Evolutionary conservation across 225 moss, liverwort and hornwort species (phyloP), one percentile per base, ranked within the genome.

Genomic region (Sphagnum tenellum): DNA sequence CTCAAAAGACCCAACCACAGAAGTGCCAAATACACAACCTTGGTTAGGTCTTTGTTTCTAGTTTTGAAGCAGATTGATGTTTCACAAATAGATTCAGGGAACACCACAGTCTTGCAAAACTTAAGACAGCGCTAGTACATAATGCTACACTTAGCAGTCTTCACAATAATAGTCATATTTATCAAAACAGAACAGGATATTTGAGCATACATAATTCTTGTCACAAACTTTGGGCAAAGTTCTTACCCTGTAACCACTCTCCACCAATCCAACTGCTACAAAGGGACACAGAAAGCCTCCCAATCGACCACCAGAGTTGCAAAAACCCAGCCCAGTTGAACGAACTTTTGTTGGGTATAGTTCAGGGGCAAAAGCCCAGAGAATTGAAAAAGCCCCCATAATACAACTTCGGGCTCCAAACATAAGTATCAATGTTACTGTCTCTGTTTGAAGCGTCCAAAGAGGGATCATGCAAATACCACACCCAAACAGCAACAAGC

Each of bases 311-410:
- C 78, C 75, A 3, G 92, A 88, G 70, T 87, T 98, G 48, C 88
- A 79, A 67, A 80, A 78, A 9, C 96, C 96, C 54, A 98, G 71
- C 9, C 88, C 96, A 3, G 93, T 77, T 50, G 90, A 75, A 6
- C 96, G 70, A 4, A 98, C 81, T 73, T 78, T 79, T 46, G 96
- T 98, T 47, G 87, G 83, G 69, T 92, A 98, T 2, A 98, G 67
- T 73, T 98, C 96, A 14, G 96, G 96, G 2, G 90, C 93, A 52
- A 75, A 93, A n/a, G 92, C 96, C 92, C 93, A 98, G 67, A 98
- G 57, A 53, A 98, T 77, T 48, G 89, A 89, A 73, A 90, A 98
- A 10, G 75, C 92, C 13, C 96, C 96, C 92, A 92, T 98, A 69
- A 93, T 98, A 64, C 87, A 87, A 70, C 92, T 90, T 66, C 96